phyloP scores from a whole-genome alignment of 306 rosid genomes.

The Astragalus glycyphyllos region DNA sequence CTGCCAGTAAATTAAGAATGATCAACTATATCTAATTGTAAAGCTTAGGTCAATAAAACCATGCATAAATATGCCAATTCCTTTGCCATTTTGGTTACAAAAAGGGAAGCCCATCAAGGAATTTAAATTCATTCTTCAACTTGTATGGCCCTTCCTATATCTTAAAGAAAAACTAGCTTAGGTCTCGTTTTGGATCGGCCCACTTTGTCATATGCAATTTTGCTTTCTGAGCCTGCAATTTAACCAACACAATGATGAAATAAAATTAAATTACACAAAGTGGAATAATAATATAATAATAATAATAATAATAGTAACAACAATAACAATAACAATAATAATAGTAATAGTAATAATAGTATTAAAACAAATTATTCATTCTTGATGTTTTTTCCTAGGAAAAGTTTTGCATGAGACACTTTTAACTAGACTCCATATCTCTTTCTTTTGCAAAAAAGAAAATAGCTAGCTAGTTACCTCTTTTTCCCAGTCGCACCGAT shows the following conservation, averaged over 20 bases:
- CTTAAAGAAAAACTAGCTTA: constrained; percentile 18
- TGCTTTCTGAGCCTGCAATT: constrained; percentile 69
- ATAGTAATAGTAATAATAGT: too few species aligned
- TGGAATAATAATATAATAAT: too few species aligned
- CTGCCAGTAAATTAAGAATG: too few species aligned
- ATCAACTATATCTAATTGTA: background rate
- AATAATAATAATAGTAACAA: too few species aligned
- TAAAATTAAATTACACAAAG: too few species aligned
- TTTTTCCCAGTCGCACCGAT: constrained; percentile 76
- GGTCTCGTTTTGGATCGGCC: constrained; percentile 44
- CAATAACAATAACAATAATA: too few species aligned
- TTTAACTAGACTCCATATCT: too few species aligned
- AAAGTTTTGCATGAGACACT: too few species aligned
- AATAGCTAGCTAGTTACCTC: constrained; percentile 52
- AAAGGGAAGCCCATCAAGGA: background rate
- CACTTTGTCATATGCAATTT: constrained; percentile 47
- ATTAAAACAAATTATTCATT: too few species aligned
- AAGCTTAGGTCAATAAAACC: background rate
- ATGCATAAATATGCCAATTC: background rate
- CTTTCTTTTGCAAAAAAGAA: too few species aligned
- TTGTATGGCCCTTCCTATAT: background rate
- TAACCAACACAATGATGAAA: constrained; percentile 1
- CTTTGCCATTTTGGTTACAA: background rate
- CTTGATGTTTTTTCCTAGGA: too few species aligned
- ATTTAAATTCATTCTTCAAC: constrained; percentile 2